phyloP scores from a whole-genome alignment of 768 basidiomycete genomes.

The Lentinula aciculospora region DNA sequence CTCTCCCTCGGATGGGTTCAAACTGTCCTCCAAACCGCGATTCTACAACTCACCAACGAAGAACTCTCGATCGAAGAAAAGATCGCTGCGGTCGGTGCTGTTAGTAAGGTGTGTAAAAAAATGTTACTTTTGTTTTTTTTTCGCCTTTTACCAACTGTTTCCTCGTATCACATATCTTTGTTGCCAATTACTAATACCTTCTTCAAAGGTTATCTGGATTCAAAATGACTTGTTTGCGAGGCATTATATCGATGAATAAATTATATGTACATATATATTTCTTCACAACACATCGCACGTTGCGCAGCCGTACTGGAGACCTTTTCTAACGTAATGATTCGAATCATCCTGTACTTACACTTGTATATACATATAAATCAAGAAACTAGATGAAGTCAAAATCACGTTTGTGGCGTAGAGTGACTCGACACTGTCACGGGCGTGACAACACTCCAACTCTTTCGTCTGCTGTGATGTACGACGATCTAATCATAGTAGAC shows the following conservation, averaged over 20 bases:
- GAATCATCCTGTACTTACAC: too few relatives aligned
- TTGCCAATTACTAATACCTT: not conserved
- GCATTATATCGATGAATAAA: slow-evolving; percentile 31
- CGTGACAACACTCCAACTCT: not conserved
- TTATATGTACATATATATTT: too few relatives aligned
- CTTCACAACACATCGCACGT: too few relatives aligned
- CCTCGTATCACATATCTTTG: not conserved
- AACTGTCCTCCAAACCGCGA: slow-evolving; percentile 35
- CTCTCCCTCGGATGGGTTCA: slow-evolving; percentile 41
- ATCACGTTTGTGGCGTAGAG: too few relatives aligned
- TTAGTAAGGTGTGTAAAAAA: slow-evolving; percentile 41
- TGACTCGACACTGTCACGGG: too few relatives aligned
- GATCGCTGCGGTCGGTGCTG: slow-evolving; percentile 31
- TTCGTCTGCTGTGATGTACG: not conserved
- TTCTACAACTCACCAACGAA: slow-evolving; percentile 33
- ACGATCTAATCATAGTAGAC: slow-evolving; percentile 6
- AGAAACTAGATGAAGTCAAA: too few relatives aligned
- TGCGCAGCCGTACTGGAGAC: too few relatives aligned
- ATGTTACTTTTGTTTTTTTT: not conserved
- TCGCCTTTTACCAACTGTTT: not conserved
- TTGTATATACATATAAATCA: too few relatives aligned
- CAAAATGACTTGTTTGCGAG: slow-evolving; percentile 43
- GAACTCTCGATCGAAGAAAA: slow-evolving; percentile 27
- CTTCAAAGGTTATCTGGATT: slow-evolving; percentile 38
- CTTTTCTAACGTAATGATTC: too few relatives aligned